Evolutionary conservation across 106 monocot genomes (phyloP), one percentile per base, ranked within the genome.

Genomic region (Dendrobium officinale): DNA sequence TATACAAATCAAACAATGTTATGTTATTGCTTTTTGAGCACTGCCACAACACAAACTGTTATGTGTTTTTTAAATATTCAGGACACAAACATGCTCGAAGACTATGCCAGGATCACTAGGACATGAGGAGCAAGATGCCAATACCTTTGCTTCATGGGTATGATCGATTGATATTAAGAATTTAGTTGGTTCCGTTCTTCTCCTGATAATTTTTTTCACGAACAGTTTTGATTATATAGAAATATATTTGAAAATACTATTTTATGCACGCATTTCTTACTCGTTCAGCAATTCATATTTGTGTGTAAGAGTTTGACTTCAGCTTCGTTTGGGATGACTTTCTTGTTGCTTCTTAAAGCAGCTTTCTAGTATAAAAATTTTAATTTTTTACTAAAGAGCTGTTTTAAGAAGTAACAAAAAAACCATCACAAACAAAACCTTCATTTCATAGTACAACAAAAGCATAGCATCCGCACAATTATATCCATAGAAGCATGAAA

Each of bases 111-210:
- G 96, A 16, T 97, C 93, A 49, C 86, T 97, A 76, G 92, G 86
- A 42, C 47, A 90, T 84, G 96, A 97, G 78, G 87, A 96, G 1
- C 91, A 90, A 42, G 96, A 96, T 85, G 88, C 90, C 44, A 93
- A 90, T 72, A 96, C 92, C 8, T 93, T 92, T 79, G 87, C 90
- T 51, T 86, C 90, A 56, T 96, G 96, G 93, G 96, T 96, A 90
- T 51, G 79, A 26, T 37, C 41, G 9, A 42, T 18, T 51, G 15
- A 29, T 64, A 20, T 67, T 27, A 27, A 73, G 55, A 55, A 31
- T 9, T 9, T 17, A 2, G 11, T 72, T 9, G 3, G 3, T 43
- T 29, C 15, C 22, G 24, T 22, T 64, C 24, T 37, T 56, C 13
- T 10, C 31, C 66, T 27, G 1, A 22, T 51, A 19, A 8, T 47